Conservation (phyloP, 2,329 filamentous ascomycete species). For the Calonectria honghensis region DNA sequence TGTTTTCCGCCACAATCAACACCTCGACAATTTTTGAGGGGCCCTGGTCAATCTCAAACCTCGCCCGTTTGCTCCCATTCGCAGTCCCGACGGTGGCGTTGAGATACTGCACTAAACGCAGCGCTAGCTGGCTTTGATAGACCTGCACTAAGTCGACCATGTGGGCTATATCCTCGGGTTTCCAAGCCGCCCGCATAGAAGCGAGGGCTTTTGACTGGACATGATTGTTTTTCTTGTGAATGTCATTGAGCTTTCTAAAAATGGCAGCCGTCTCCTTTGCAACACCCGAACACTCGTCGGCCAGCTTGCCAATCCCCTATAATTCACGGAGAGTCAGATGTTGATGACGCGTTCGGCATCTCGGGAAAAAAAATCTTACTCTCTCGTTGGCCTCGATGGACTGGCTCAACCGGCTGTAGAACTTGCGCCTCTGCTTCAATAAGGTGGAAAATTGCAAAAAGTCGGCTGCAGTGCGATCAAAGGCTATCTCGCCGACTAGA, state of each 20-base stretch:
- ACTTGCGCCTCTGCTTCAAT: conserved; percentile 17
- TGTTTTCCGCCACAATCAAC: conserved; percentile 9
- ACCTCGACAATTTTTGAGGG: neutral
- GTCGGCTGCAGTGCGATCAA: conserved; percentile 7
- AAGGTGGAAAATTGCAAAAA: conserved; percentile 15
- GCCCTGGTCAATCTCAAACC: neutral
- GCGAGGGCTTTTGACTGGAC: neutral
- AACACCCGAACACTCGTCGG: neutral
- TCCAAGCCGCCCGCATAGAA: conserved; percentile 9
- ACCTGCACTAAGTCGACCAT: neutral
- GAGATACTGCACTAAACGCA: neutral
- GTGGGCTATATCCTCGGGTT: conserved; percentile 8
- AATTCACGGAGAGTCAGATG: neutral
- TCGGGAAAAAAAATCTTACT: conserved; percentile 4
- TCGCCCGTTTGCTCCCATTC: neutral
- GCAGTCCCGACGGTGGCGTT: neutral
- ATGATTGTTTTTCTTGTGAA: neutral
- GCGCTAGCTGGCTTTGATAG: conserved; percentile 10
- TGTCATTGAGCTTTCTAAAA: conserved; percentile 11
- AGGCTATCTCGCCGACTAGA: conserved; percentile 1
- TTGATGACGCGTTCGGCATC: neutral
- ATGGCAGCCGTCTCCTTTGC: neutral
- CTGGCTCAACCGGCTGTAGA: neutral
- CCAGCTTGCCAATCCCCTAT: conserved; percentile 10
- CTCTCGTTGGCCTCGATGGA: neutral